Evolutionary conservation across 2,329 filamentous ascomycete genomes (phyloP), one percentile per base, ranked within the genome.

Genomic region (Tolypocladium tundrense): DNA sequence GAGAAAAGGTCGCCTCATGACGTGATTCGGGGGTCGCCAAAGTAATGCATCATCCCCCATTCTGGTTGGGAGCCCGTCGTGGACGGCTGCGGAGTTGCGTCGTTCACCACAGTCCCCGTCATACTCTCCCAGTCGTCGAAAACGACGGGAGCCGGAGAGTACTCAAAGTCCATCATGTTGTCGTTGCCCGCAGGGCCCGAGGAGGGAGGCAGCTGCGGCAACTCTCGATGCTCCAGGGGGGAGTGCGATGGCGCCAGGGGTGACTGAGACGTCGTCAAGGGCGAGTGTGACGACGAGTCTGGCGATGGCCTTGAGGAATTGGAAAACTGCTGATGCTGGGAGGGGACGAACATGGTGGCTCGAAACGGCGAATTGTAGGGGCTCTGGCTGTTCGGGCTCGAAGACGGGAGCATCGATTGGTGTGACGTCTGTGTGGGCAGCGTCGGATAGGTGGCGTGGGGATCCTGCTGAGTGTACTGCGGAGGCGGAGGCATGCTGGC

Each of bases 101-200:
- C 59, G 39, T 61, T 69, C 24, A 73, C 64, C 24, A 73, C 67
- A 27, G 70, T 65, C 27, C 70, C 69, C 31, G 68, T 63, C 37
- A 76, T 68, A 57, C 67, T 72, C 57, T 74, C 73, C 75, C 75
- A 77, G 59, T 75, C 73, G 2, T 75, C 71, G 51, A 76, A 75
- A 11, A 72, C 67, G 39, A 73, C 67, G 9, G 69, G 67, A 3
- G 68, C 67, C 3, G 73, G 68, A 37, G 74, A 72, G 60, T 73
- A 77, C 56, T 77, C 74, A 63, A 76, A 77, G 51, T 76, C 74
- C 73, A 77, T 76, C 63, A 73, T 68, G 11, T 66, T 63, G 35
- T 72, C 70, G 24, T 60, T 61, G 13, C 60, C 54, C 13, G 63
- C 65, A 14, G 65, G 61, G 16, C 55, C 60, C 21, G 67, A 67